Base-by-base conservation (phyloP, 345 rosid species). In the Linum usitatissimum region DNA sequence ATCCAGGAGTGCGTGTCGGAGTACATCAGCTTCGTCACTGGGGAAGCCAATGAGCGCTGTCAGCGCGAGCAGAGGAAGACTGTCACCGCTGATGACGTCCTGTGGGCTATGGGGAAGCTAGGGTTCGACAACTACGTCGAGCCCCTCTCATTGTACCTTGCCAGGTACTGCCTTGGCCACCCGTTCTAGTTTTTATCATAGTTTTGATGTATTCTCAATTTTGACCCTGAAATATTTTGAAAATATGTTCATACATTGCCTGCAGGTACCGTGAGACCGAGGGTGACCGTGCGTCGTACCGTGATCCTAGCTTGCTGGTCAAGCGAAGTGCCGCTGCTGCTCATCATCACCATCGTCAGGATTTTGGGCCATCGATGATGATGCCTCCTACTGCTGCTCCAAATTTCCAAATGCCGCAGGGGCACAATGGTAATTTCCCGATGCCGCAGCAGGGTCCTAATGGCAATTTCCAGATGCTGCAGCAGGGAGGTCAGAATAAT, bases 1-100 rank as follows among this genome's bases (percentile, higher is more conserved):
- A 80, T 92, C 75, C 98, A 92, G 69, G 97, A 92, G 76, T 92
- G 98, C 28, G 97, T 89, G 31, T 92, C 98, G 0, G 98, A 89
- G 81, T 92, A 75, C 88, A 92, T 92, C 81, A 92, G 96, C 82
- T 89, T 92, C 84, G 76, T 92, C 67, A 92, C 98, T 0, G 96
- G 97, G 0, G 98, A 92, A 60, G 98, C 98, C 70, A 92, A 92
- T 9, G 98, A 92, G 70, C 87, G 89, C 14, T 92, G 98, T 84
- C 96, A 87, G 75, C 76, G 82, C 0, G 98, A 89, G 87, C 97
- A 89, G 77, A 87, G 95, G 67, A 92, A 89, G 84, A 92, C 98
- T 55, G 85, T 92, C 59, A 92, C 93, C 0, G 96, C 98, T 0
- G 98, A 92, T 76, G 98, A 92, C 30, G 83, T 89, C 48, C 77